Evolutionary conservation across 768 basidiomycete species (phyloP).

Genomic region (Amanita rimosa): DNA sequence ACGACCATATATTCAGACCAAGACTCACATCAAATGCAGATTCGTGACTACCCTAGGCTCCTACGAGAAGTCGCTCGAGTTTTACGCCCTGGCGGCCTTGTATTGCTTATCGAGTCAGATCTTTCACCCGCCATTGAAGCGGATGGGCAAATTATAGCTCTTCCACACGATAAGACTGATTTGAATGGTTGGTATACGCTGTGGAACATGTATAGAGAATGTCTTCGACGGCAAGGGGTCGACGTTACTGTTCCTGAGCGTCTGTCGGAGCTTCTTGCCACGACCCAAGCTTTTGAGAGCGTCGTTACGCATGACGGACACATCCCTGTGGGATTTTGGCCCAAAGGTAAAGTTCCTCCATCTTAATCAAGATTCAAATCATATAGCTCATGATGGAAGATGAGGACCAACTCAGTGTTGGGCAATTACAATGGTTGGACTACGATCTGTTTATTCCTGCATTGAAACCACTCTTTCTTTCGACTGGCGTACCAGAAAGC

Average conservation of each 20-base stretch:
- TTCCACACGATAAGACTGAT: conserved; percentile 14
- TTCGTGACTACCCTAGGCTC: conserved; percentile 50
- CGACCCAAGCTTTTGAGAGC: conserved; percentile 42
- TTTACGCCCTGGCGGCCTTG: conserved; percentile 59
- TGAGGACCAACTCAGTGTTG: conserved; percentile 46
- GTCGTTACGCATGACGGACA: conserved; percentile 44
- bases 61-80: conserved; percentile 52
- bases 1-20: neutral
- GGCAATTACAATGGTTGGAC: conserved; percentile 66
- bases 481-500: conserved; percentile 38
- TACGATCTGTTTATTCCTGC: conserved; percentile 57
- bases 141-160: neutral
- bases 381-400: conserved; percentile 24
- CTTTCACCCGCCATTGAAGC: conserved; percentile 32
- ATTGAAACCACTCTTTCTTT: conserved; percentile 47
- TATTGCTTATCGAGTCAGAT: conserved; percentile 56
- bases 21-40: conserved; percentile 23
- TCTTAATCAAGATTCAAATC: conserved; percentile 6
- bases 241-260: conserved; percentile 48
- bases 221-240: conserved; percentile 37
- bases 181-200: conserved; percentile 51
- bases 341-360: conserved; percentile 29
- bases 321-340: conserved; percentile 63
- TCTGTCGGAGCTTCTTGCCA: conserved; percentile 37
- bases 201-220: conserved; percentile 51